Evolutionary conservation across 805 yeast species (phyloP), one percentile per base, ranked within the genome.

Genomic region (Cyberlindnera sargentensis): DNA sequence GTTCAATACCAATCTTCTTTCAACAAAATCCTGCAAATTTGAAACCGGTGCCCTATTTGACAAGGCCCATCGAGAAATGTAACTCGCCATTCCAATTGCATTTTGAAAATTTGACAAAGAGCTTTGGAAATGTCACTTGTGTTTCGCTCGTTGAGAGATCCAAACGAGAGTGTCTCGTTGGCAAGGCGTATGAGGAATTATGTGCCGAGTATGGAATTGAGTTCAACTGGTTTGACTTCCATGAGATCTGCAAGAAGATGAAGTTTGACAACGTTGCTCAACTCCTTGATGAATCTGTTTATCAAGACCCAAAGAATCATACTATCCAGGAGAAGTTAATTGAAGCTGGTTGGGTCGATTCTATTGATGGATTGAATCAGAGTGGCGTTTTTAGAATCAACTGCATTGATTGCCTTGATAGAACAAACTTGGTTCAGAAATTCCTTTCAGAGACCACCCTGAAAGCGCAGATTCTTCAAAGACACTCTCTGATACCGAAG

Each of bases 1-100:
- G 86, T 3, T 80, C 85, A 0, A 78, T 80, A 7, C 86, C 86
- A 0, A 64, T 82, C 1, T 80, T 77, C 53, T 80, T 82, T 71
- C 72, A 73, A 39, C 85, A 80, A 53, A 78, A 77, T 48, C 72
- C 82, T 1, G 72, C 80, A 15, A 65, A 57, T 47, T 48, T 71
- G 39, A 68, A 67, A 43, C 74, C 75, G 0, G 50, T 54, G 3
- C 75, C 73, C 2, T 56, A 45, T 26, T 40, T 69, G 8, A 58
- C 64, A 9, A 52, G 66, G 43, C 42, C 59, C 0, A 30, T 49
- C 6, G 55, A 59, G 23, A 60, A 61, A 32, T 62, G 62, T 25
- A 40, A 46, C 9, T 51, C 45, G 5, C 57, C 60, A 1, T 62
- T 70, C 42, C 37, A 43, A 5, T 41, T 44, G 26, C 74, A 70